Evolutionary conservation across 1,284 basidiomycete species (phyloP).

Genomic region (Fomitopsis schrenkii): DNA sequence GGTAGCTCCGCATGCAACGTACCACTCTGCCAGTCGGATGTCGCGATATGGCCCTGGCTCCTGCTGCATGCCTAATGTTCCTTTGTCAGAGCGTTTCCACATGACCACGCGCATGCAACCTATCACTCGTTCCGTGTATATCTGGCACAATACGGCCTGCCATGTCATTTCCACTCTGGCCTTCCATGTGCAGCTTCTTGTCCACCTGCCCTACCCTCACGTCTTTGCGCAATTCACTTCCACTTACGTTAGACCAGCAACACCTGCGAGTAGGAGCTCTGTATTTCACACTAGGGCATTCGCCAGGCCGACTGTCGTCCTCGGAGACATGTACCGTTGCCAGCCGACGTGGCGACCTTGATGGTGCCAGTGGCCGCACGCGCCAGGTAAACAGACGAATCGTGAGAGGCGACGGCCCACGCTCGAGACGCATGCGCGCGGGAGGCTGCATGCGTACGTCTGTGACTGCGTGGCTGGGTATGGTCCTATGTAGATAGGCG

Average conservation of each 20-base stretch:
- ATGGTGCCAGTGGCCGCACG: too few relatives aligned
- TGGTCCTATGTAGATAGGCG: too few relatives aligned
- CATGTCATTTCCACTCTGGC: conserved; percentile 80
- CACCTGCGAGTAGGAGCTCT: conserved; percentile 58
- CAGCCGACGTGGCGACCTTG: too few relatives aligned
- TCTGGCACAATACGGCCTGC: conserved; percentile 79
- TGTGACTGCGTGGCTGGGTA: too few relatives aligned
- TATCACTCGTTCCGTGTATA: conserved; percentile 92
- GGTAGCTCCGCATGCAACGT: conserved; percentile 87
- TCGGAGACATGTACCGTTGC: too few relatives aligned
- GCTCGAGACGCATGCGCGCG: too few relatives aligned
- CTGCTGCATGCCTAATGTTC: conserved; percentile 70
- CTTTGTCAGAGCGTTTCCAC: background rate
- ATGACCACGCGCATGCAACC: conserved; percentile 21
- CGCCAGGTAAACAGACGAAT: too few relatives aligned
- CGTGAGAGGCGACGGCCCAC: too few relatives aligned
- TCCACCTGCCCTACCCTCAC: conserved; percentile 82
- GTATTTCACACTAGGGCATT: conserved; percentile 62
- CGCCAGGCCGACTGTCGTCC: conserved; percentile 44
- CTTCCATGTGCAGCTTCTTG: conserved; percentile 72
- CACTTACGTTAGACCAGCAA: conserved; percentile 66
- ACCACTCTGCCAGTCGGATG: conserved; percentile 93
- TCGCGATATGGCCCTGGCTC: conserved; percentile 82
- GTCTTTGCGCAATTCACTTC: conserved; percentile 84
- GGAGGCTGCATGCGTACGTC: too few relatives aligned